Evolutionary conservation across 495 filamentous ascomycete species (phyloP).

Genomic region (Hypoxylon perforatum): DNA sequence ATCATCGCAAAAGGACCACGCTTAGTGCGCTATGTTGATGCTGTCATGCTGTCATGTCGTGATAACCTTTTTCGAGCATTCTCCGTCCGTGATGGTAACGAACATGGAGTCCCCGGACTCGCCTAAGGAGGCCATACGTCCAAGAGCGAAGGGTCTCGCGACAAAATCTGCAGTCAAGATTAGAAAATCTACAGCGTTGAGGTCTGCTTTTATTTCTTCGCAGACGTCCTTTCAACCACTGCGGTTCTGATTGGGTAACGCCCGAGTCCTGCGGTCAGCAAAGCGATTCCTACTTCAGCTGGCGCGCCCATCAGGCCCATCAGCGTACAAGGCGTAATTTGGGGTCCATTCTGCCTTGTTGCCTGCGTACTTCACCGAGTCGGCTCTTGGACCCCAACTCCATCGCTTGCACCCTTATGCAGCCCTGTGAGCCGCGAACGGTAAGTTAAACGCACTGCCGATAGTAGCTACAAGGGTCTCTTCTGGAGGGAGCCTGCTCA

Average conservation of each 20-base stretch:
- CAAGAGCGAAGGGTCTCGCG: conserved; percentile 40
- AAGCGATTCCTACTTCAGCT: conserved; percentile 47
- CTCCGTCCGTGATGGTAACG: conserved; percentile 6
- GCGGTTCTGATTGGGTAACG: conserved; percentile 45
- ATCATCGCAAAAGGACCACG: conserved; percentile 9
- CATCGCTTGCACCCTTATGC: conserved; percentile 46
- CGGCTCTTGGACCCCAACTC: conserved; percentile 48
- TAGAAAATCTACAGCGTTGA: conserved; percentile 37
- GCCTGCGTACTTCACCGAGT: conserved; percentile 52
- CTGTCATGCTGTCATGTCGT: conserved; percentile 25
- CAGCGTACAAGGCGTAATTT: conserved; percentile 49
- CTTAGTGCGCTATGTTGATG: background rate
- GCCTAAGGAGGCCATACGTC: conserved; percentile 42
- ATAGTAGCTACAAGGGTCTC: conserved; percentile 41
- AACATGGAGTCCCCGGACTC: conserved; percentile 26
- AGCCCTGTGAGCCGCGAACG: conserved; percentile 50
- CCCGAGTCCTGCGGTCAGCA: conserved; percentile 53
- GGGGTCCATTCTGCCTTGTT: conserved; percentile 51
- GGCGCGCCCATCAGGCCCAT: conserved; percentile 26
- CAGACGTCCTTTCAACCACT: conserved; percentile 23
- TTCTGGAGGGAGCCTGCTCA: conserved; percentile 46
- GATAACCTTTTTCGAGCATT: conserved; percentile 15
- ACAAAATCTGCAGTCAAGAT: conserved; percentile 38
- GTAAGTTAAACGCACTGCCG: conserved; percentile 47
- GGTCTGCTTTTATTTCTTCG: conserved; percentile 40